Evolutionary conservation across 129 eudicot genomes (phyloP), one percentile per base, ranked within the genome.

Genomic region (Flaveria brownii): DNA sequence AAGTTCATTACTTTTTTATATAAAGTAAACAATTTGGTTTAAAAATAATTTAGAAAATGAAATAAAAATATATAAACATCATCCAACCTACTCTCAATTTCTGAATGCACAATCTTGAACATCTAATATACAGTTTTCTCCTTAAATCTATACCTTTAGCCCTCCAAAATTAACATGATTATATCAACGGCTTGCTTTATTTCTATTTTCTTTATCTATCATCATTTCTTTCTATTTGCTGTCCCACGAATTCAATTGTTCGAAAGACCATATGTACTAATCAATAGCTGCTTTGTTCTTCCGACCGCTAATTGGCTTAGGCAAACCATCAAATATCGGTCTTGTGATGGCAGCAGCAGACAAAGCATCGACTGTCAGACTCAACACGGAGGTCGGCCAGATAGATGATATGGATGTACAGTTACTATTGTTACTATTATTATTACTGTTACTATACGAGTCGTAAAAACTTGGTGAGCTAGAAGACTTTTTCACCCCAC

Each of bases 241-340:
- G 70, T 72, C 68, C 78, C 49, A n/a, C 57, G 16, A 52, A 79
- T 18, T 63, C 78, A 54, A 68, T 50, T 68, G 36, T n/a, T 45
- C 18, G 28, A 36, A 68, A 52, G 56, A 26, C 73, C 46, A 16
- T 62, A 74, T 25, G 13, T 54, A 74, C 89, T 90, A 92, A 83
- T 92, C 98, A 33, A 93, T 85, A 1, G 98, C 98, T 17, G 97
- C 85, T 82, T 93, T 93, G 79, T 79, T 84, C 82, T 65, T 88
- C 59, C 95, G 82, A 33, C 91, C 84, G 33, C 84, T 83, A 6
- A 78, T 79, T 4, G 94, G 94, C 77, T 86, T 90, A 4, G 98
- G 87, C 86, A 90, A 83, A 49, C 96, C 98, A 51, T 92, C 98
- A 75, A 90, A 87, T 67, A 88, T 90, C 0, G 98, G 98, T 59